These are phyloP conservation scores for Aspergillus carlsbadensis DNA, from an alignment of 495 filamentous ascomycete genomes.

Conservation along the genomic window DNA sequence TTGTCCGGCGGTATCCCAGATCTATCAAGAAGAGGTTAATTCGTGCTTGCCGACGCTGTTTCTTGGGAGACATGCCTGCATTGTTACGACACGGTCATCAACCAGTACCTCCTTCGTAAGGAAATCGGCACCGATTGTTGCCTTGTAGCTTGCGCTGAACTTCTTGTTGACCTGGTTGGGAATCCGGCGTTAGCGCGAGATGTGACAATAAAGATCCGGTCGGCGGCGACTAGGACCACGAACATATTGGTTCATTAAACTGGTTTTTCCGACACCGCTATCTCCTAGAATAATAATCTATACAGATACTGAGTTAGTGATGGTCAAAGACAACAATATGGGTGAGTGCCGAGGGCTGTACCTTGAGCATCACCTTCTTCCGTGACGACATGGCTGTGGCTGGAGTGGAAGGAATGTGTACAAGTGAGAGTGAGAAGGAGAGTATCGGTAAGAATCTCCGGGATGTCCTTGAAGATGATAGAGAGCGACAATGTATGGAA, in stretches of 20 bases:
- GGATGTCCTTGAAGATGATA: neutral
- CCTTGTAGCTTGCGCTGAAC: conserved; percentile 99
- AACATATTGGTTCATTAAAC: conserved; percentile 99
- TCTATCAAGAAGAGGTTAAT: conserved; percentile 49
- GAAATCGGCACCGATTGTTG: conserved; percentile 98
- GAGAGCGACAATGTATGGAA: neutral
- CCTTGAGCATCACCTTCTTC: conserved; percentile 98
- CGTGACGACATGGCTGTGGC: conserved; percentile 72
- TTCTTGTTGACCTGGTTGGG: conserved; percentile 92
- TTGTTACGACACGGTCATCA: conserved; percentile 94
- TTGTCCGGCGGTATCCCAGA: conserved; percentile 98
- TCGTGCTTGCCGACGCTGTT: neutral
- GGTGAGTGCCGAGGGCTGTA: conserved; percentile 32
- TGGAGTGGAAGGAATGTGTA: conserved; percentile 7
- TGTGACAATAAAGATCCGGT: conserved; percentile 1
- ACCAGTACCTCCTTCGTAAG: conserved; percentile 97
- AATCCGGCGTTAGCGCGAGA: conserved; percentile 23
- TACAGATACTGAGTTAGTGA: neutral
- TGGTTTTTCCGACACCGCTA: conserved; percentile 98
- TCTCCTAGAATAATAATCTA: conserved; percentile 98
- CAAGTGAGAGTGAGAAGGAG: conserved; percentile 1
- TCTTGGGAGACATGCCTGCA: conserved; percentile 70
- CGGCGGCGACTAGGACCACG: conserved; percentile 31
- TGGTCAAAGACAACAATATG: neutral
- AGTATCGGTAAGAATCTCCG: neutral